phyloP scores from a whole-genome alignment of 2,329 filamentous ascomycete genomes.

The Pseudogymnoascus sp. region DNA sequence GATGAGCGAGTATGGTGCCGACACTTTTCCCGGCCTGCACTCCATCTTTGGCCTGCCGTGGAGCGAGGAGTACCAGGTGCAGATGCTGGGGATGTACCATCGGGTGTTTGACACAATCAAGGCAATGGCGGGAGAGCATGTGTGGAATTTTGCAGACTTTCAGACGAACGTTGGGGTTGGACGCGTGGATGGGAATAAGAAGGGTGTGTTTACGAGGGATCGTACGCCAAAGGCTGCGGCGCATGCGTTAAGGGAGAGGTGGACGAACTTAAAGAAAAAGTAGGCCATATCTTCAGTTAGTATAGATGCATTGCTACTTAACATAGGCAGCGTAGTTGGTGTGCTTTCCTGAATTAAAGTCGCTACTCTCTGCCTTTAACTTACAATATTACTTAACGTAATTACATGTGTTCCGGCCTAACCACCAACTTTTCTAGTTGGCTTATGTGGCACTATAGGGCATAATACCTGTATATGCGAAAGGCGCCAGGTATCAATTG shows the following conservation, averaged over 20 bases:
- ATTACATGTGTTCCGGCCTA: too few species aligned
- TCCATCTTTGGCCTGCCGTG: constrained; percentile 22
- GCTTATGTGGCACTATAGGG: too few species aligned
- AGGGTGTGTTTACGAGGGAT: constrained; percentile 24
- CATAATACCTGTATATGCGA: too few species aligned
- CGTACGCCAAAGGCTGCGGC: constrained; percentile 20
- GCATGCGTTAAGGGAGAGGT: constrained; percentile 17
- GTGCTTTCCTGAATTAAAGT: not conserved
- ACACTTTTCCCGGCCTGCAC: constrained; percentile 26
- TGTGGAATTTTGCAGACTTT: constrained; percentile 26
- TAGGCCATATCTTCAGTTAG: not conserved
- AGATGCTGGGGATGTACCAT: constrained; percentile 26
- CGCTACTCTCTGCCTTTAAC: not conserved
- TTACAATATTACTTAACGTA: not conserved
- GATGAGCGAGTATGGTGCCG: constrained; percentile 27
- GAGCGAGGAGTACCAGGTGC: constrained; percentile 27
- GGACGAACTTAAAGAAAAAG: constrained; percentile 11
- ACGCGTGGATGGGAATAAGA: constrained; percentile 24
- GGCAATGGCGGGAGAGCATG: constrained; percentile 26
- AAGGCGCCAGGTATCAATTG: too few species aligned
- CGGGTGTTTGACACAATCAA: constrained; percentile 26
- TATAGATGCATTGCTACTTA: not conserved
- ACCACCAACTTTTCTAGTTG: too few species aligned
- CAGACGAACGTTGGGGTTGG: constrained; percentile 13
- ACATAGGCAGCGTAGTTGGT: not conserved